phyloP scores from a whole-genome alignment of 2,329 filamentous ascomycete genomes.

The Botrytis elliptica region DNA sequence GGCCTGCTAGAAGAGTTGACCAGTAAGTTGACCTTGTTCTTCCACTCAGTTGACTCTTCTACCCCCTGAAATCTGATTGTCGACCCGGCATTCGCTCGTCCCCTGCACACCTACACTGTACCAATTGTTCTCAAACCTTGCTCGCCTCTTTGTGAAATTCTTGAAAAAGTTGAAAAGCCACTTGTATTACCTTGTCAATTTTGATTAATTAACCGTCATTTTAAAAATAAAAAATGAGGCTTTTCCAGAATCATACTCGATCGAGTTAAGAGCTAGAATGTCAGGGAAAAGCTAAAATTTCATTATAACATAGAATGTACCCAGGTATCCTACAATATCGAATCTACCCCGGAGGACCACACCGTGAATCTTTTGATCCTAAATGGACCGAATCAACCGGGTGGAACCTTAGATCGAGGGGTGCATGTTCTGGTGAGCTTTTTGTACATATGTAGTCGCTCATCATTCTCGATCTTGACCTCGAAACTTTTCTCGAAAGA shows the following conservation, averaged over 20 bases:
- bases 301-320: constrained; percentile 7
- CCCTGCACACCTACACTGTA: neutral
- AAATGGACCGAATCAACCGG: constrained; percentile 30
- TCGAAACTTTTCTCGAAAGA: neutral
- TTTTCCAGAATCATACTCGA: constrained; percentile 10
- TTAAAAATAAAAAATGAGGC: constrained; percentile 8
- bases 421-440: constrained; percentile 23
- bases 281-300: neutral
- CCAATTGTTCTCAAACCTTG: constrained; percentile 6
- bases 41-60: neutral
- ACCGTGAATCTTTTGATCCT: constrained; percentile 19
- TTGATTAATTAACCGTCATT: constrained; percentile 14
- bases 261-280: constrained; percentile 10
- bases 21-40: neutral
- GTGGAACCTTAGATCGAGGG: constrained; percentile 34
- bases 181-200: constrained; percentile 3
- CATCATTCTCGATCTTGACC: constrained; percentile 21
- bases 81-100: constrained; percentile 12
- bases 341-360: constrained; percentile 25
- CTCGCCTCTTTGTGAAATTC: neutral
- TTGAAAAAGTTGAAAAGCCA: constrained; percentile 1
- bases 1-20: neutral
- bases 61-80: constrained; percentile 3
- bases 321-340: constrained; percentile 10
- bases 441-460: constrained; percentile 33